A percentile compares a stretch with the other conserved stretches of the same genome.
phyloP scores from a whole-genome alignment of 495 filamentous ascomycete genomes.

The Tuber calosporum region DNA sequence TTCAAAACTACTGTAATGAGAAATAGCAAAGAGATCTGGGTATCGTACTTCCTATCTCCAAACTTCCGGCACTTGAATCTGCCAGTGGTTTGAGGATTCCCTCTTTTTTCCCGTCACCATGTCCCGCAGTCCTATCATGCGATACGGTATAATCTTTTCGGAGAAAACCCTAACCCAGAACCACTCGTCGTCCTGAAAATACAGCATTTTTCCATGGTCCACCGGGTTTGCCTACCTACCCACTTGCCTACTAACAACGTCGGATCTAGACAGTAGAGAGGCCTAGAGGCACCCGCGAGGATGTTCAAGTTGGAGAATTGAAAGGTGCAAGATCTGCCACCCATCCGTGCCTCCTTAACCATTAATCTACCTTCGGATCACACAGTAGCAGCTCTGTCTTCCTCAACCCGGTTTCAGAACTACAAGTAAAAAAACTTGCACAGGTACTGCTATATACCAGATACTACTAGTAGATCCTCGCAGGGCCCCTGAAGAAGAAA shows the following conservation, averaged over 20 bases:
- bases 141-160: too few relatives aligned
- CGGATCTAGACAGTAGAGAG: background rate
- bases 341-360: background rate
- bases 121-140: too few relatives aligned
- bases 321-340: background rate
- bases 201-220: too few relatives aligned
- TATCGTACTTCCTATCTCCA: background rate
- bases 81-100: background rate
- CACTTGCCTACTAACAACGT: background rate
- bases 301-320: background rate
- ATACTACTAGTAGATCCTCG: background rate
- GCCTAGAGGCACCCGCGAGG: background rate
- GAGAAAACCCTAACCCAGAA: too few relatives aligned
- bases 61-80: background rate
- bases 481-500: too few relatives aligned
- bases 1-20: background rate
- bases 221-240: too few relatives aligned
- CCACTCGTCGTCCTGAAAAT: too few relatives aligned
- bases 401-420: background rate
- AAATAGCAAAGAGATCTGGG: background rate
- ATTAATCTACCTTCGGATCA: background rate
- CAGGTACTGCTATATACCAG: background rate
- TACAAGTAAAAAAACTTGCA: background rate
- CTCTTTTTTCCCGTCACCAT: background rate
- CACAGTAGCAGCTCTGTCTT: background rate